Base-by-base conservation (phyloP, 1,284 basidiomycete species). In the Apiotrichum domesticum region DNA sequence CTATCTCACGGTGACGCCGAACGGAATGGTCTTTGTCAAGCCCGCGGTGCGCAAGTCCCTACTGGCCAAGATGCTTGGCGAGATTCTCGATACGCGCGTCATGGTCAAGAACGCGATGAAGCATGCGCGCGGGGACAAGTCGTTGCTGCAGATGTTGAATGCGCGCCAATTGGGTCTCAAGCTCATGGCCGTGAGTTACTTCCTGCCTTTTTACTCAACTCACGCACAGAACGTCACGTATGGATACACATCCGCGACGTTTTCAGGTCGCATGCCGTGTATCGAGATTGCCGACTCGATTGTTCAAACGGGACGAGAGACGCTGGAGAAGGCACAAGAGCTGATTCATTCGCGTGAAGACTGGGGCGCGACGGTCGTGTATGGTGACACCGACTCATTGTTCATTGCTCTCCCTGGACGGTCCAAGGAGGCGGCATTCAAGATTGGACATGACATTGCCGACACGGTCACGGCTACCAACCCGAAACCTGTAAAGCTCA, bases 41-140 rank as follows among this genome's bases (percentile, higher is more conserved):
- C 82, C 85, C 0, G 80, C 83, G 43, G 86, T 98, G 4, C 83
- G 95, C 35, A 87, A 85, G 71, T 90, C 91, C 34, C 79, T 97
- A 13, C 79, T 98, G 10, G 85, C 86, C 3, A 86, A 94, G 65
- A 98, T 98, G 95, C 80, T 98, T 61, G 84, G 82, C 14, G 95
- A 98, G 76, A 80, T 98, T 5, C 79, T 98, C 58, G 90, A 96
- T 42, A 97, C 95, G n/a, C 82, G 96, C 51, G 89, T 97, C 6
- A 98, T 98, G 94, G 87, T 98, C 42, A 98, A 97, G 72, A 85
- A 88, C 62, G 88, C 89, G 2, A 95, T 96, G 90, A 96, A 97
- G 73, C 79, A 81, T 10, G 81, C 82, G 8, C 85, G 84, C 58
- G 79, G 81, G 35, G 86, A 95, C 72, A 90, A 88, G 92, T 83